Evolutionary conservation across 495 filamentous ascomycete genomes (phyloP).

Genomic region (Parathielavia appendiculata): DNA sequence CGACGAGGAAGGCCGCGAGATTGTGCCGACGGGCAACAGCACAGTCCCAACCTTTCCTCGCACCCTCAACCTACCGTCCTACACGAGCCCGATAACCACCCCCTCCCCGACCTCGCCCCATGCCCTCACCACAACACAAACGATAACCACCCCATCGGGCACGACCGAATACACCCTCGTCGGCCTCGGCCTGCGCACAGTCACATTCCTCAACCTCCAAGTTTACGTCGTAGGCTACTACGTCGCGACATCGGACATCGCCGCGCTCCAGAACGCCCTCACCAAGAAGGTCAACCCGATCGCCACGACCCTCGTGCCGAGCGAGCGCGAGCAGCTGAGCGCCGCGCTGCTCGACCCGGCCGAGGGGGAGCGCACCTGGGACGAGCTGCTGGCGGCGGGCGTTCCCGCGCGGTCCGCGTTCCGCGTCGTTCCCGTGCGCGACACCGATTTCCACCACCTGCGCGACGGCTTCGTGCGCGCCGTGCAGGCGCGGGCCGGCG

Average conservation of each 20-base stretch:
- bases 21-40: conserved; percentile 76
- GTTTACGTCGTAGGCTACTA: conserved; percentile 95
- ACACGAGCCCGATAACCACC: conserved; percentile 26
- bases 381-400: conserved; percentile 57
- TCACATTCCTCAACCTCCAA: conserved; percentile 83
- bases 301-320: conserved; percentile 76
- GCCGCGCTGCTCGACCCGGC: conserved; percentile 62
- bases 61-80: conserved; percentile 56
- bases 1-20: conserved; percentile 53
- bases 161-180: conserved; percentile 73
- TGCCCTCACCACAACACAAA: conserved; percentile 14
- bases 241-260: conserved; percentile 72
- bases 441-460: conserved; percentile 88
- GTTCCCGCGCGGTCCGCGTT: conserved; percentile 62
- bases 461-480: conserved; percentile 85
- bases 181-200: conserved; percentile 80
- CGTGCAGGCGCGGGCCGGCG: conserved; percentile 63
- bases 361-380: conserved; percentile 64
- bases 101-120: conserved; percentile 21
- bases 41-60: conserved; percentile 77
- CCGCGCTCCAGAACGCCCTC: conserved; percentile 42
- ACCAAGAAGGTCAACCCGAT: conserved; percentile 52
- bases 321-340: conserved; percentile 68
- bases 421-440: conserved; percentile 75
- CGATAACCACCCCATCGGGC: conserved; percentile 14